A percentile compares a stretch with the other conserved stretches of the same genome.
Evolutionary conservation across 73 alveolate genomes (phyloP).

Genomic region (Uronychia setigera): DNA sequence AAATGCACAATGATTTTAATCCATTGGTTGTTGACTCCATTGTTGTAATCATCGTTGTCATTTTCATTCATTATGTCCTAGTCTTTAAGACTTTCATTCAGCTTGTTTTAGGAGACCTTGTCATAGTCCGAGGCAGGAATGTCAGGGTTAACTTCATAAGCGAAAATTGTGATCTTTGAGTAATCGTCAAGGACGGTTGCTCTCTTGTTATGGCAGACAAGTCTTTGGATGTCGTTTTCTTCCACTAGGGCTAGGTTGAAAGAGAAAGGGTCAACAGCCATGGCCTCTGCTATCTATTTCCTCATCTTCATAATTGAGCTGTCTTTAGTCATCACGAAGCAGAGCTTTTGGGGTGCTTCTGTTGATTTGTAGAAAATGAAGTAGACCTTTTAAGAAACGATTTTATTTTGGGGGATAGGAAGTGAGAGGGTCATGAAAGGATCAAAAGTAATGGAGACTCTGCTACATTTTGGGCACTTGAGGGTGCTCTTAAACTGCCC

Average conservation of each 20-base stretch:
- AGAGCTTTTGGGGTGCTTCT: conserved; percentile 7
- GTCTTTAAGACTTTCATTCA: conserved; percentile 15
- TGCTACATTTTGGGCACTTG: conserved; percentile 89
- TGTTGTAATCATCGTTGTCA: conserved; percentile 14
- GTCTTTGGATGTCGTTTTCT: conserved; percentile 25
- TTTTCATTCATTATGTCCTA: conserved; percentile 35
- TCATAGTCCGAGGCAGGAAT: conserved; percentile 6
- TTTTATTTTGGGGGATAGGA: conserved; percentile 86
- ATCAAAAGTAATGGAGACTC: conserved; percentile 91
- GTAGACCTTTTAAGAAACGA: conserved; percentile 20
- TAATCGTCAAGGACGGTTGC: conserved; percentile 21
- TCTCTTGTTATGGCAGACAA: conserved; percentile 2
- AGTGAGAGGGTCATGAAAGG: conserved; percentile 92
- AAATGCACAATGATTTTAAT: conserved; percentile 26
- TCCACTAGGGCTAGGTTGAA: conserved; percentile 34
- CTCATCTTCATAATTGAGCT: conserved; percentile 30
- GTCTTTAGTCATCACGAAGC: conserved; percentile 20
- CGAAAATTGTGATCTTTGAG: conserved; percentile 31
- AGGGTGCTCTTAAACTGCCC: conserved; percentile 95
- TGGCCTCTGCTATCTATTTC: conserved; percentile 36
- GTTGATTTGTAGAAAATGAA: conserved; percentile 20
- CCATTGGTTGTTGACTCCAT: conserved; percentile 14
- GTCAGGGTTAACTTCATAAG: conserved; percentile 52
- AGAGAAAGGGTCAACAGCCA: conserved; percentile 48
- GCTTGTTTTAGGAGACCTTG: neutral